phyloP scores from a whole-genome alignment of 2,329 filamentous ascomycete genomes.

The Pseudomassariella vexata region DNA sequence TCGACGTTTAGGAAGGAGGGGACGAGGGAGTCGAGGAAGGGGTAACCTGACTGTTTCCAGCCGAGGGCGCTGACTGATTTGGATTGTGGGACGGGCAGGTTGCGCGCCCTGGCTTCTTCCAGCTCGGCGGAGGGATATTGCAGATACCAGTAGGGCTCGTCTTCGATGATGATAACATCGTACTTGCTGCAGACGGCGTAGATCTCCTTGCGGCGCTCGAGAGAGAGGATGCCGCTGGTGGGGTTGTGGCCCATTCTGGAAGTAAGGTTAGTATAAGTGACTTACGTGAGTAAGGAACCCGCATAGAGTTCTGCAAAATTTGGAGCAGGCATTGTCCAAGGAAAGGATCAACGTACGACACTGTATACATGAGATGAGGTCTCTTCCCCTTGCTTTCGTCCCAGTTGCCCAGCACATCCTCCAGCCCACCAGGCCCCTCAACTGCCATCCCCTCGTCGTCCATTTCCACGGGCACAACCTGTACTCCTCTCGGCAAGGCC shows the following conservation, averaged over 20 bases:
- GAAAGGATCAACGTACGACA: slow-evolving; percentile 59
- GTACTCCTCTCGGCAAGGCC: slow-evolving; percentile 61
- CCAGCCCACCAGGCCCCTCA: slow-evolving; percentile 65
- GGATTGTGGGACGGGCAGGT: slow-evolving; percentile 24
- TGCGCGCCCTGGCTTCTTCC: slow-evolving; percentile 43
- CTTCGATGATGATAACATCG: slow-evolving; percentile 87
- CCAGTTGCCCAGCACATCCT: slow-evolving; percentile 79
- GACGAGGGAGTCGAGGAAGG: slow-evolving; percentile 76
- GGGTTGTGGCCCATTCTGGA: slow-evolving; percentile 85
- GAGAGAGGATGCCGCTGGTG: slow-evolving; percentile 67
- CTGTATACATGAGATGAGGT: slow-evolving; percentile 83
- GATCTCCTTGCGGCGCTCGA: slow-evolving; percentile 69
- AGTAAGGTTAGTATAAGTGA: not conserved
- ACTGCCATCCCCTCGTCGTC: slow-evolving; percentile 78
- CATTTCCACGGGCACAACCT: slow-evolving; percentile 67
- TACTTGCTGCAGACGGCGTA: slow-evolving; percentile 78
- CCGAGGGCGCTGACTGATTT: slow-evolving; percentile 22
- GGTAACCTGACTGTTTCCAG: slow-evolving; percentile 57
- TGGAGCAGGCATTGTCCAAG: not conserved
- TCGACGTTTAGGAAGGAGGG: slow-evolving; percentile 81
- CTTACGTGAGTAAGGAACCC: too few relatives aligned
- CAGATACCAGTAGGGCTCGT: slow-evolving; percentile 94
- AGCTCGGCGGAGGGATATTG: slow-evolving; percentile 71
- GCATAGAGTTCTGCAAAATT: not conserved
- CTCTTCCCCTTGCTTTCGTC: slow-evolving; percentile 66